Evolutionary conservation across 345 rosid species (phyloP), one percentile per base, ranked within the genome.

Genomic region (Crucihimalaya himalaica): DNA sequence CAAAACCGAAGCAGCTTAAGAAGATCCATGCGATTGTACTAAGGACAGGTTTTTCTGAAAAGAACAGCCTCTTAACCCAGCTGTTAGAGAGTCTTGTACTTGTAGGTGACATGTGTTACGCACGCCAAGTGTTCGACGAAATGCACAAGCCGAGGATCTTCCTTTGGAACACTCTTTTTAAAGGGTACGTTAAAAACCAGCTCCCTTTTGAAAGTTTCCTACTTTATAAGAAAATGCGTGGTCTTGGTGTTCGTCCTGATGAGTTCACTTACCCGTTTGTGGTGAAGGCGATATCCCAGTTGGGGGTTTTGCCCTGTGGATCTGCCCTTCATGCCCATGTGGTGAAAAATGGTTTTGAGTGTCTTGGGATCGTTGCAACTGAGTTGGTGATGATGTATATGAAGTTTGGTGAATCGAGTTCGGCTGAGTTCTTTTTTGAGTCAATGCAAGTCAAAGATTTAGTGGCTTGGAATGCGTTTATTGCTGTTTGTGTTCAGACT

Each of bases 121-220:
- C 83, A 3, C 84, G 84, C 48, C 39, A 81, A 27, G 18, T 84
- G 84, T 84, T 84, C 80, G 84, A 84, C 64, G 86, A 70, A 80
- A 84, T 84, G 88, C 86, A 81, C 70, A 84, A 74, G 29, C 88
- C 86, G 3, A 82, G 86, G 62, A 40, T 75, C 56, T 82, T 78
- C 68, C 80, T 84, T 11, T 84, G 88, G 88, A 84, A 82, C 80
- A 81, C 83, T n/a, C 79, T 84, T 55, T 73, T 84, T 53, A 81
- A 75, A 63, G 84, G 86, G 45, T 85, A 79, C 48, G 78, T 77
- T 62, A 82, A 72, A 70, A 82, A 81, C 20, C 69, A 72, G 18
- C 63, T 79, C 34, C 80, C 83, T 1, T 1, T 39, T 28, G 73
- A 77, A 74, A 80, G 68, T 28, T 5, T 77, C 47, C 16, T 31